Conservation (phyloP, 1,284 basidiomycete genomes). For the Trichosporon asahii region DNA sequence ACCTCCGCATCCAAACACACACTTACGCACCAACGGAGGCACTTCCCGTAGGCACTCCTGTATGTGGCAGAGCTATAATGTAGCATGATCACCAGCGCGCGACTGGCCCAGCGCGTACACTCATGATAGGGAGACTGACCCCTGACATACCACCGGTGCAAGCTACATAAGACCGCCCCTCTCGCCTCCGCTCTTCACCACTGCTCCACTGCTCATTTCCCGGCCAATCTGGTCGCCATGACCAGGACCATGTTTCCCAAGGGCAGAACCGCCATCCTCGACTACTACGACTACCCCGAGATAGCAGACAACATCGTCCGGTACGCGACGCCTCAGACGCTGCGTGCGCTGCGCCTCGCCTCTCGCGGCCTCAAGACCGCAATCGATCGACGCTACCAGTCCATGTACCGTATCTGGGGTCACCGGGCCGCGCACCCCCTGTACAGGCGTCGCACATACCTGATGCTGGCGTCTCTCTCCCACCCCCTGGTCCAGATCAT, state of each 20-base stretch:
- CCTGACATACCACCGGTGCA: background rate
- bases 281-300: background rate
- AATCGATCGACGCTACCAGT: background rate
- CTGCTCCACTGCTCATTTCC: background rate
- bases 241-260: no score
- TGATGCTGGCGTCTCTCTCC: background rate
- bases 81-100: background rate
- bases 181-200: background rate
- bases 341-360: background rate
- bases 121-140: no score
- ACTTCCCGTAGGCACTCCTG: background rate
- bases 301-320: background rate
- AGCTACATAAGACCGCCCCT: background rate
- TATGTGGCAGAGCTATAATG: background rate
- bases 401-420: background rate
- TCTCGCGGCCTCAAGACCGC: background rate
- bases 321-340: background rate
- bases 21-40: background rate
- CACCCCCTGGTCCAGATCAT: background rate
- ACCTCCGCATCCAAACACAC: background rate
- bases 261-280: background rate
- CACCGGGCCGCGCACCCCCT: background rate
- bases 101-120: background rate
- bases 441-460: background rate
- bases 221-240: background rate